Evolutionary conservation across 164 flowering plant genomes (phyloP).

Genomic region (Piper betle): DNA sequence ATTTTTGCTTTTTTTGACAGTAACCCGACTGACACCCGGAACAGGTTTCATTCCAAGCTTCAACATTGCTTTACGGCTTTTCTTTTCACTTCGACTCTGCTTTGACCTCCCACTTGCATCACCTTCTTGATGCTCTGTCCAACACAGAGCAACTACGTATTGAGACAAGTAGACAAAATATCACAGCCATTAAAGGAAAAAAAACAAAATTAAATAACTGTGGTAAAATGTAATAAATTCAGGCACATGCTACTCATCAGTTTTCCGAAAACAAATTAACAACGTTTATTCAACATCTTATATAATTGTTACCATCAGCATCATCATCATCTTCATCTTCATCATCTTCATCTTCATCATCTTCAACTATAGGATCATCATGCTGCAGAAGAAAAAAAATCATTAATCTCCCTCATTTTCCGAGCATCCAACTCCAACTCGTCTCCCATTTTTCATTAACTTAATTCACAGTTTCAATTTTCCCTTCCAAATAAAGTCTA

Average conservation of each 20-base stretch:
- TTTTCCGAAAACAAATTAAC: too few species aligned
- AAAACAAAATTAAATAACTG: too few species aligned
- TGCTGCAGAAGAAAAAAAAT: constrained; percentile 14
- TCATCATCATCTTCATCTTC: constrained; percentile 38
- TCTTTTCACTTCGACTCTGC: constrained; percentile 29
- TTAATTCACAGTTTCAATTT: too few species aligned
- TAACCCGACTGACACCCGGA: constrained; percentile 25
- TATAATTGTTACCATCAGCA: constrained; percentile 24
- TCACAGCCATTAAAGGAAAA: not conserved
- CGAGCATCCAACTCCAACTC: too few species aligned
- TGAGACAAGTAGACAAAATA: not conserved
- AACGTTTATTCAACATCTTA: not conserved
- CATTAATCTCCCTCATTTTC: too few species aligned
- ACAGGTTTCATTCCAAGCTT: constrained; percentile 32
- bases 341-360: constrained; percentile 44
- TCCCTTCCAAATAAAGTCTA: too few species aligned
- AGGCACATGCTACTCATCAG: not conserved
- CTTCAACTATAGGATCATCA: constrained; percentile 47
- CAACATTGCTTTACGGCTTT: constrained; percentile 29
- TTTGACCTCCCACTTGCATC: constrained; percentile 26
- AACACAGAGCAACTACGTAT: not conserved
- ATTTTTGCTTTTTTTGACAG: constrained; percentile 26
- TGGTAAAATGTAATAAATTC: not conserved
- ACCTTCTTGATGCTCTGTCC: constrained; percentile 15
- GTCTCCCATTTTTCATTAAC: too few species aligned